Evolutionary conservation across 352 stramenopile species (phyloP).

Genomic region (Plasmopara muralis): DNA sequence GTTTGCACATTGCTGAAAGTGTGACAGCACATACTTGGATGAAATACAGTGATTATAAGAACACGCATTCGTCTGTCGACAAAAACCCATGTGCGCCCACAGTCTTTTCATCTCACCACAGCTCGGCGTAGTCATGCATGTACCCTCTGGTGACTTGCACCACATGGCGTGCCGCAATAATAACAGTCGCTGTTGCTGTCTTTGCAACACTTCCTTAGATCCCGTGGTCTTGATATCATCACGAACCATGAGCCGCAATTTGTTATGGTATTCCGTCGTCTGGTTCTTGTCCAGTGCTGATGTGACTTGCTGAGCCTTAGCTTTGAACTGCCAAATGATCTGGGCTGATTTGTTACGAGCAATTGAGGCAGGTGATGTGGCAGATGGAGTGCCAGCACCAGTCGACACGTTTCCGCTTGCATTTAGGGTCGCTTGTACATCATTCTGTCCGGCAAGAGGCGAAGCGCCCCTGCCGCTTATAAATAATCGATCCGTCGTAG

Average conservation of each 20-base stretch:
- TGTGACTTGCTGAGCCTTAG: conserved; percentile 68
- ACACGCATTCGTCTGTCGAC: conserved; percentile 95
- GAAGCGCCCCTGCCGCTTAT: conserved; percentile 34
- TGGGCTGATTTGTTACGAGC: conserved; percentile 64
- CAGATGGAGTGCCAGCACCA: conserved; percentile 7
- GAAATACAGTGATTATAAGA: conserved; percentile 97
- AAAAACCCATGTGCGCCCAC: conserved; percentile 98
- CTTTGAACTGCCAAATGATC: conserved; percentile 80
- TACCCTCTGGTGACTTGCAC: conserved; percentile 92
- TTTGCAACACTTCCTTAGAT: conserved; percentile 93
- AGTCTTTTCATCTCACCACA: conserved; percentile 97
- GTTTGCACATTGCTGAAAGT: conserved; percentile 99
- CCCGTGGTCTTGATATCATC: conserved; percentile 62
- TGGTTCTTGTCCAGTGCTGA: conserved; percentile 75
- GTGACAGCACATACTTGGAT: conserved; percentile 97
- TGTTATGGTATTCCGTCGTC: conserved; percentile 80
- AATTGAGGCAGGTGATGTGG: conserved; percentile 21
- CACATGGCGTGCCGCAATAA: conserved; percentile 97
- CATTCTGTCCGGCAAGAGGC: conserved; percentile 21
- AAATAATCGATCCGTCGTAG: conserved; percentile 39
- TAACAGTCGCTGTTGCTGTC: conserved; percentile 97
- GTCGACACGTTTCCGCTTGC: conserved; percentile 7
- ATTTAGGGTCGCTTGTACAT: conserved; percentile 17
- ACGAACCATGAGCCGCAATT: conserved; percentile 73
- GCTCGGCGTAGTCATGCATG: conserved; percentile 92